Base-by-base conservation (phyloP, 148 eudicot genomes). In the Talinum fruticosum region DNA sequence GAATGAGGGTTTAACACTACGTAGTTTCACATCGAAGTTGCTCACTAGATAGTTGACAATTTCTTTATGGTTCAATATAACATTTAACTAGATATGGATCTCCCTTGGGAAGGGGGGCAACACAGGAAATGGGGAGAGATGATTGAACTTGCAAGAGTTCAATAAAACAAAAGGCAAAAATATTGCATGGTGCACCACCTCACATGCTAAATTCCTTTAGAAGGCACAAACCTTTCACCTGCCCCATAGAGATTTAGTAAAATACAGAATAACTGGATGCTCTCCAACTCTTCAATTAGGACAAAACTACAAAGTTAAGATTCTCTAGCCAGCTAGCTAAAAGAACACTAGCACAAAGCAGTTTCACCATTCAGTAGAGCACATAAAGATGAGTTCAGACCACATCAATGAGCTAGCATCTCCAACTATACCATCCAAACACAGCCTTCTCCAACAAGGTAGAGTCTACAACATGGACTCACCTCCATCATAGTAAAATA, bases 1-100 rank as follows among this genome's bases (percentile, higher is more conserved):
- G 51, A 24, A 54, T 54, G 54, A 77, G 54, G 64, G 49, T 7
- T 8, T 69, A 34, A 37, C 72, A 77, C 36, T 36, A 72, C 37
- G 23, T 8, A n/a, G 59, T 33, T 71, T 37, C 45, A 61, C 47
- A 15, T 59, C 21, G 28, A 51, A 44, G 8, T 78, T 37, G 71
- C 41, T 10, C 19, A 71, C 21, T 26, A 53, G 32, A 51, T 13
- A 57, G 75, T 21, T 7, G 47, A 68, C 36, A 10, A 23, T 26
- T 32, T 34, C 44, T 61, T 69, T 41, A 34, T 36, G 38, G 18
- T 18, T 51, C 37, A 2, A 6, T 51, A 23, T 67, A 69, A 37
- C 41, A 53, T 71, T 18, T 21, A 26, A 29, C 35, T 29, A 47
- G 61, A 59, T 37, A 35, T 29, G 26, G 28, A 29, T 30, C 26